A percentile compares a stretch with the other conserved stretches of the same genome.
Evolutionary conservation across 2,329 filamentous ascomycete genomes (phyloP).

Genomic region (Seiridium unicorne): DNA sequence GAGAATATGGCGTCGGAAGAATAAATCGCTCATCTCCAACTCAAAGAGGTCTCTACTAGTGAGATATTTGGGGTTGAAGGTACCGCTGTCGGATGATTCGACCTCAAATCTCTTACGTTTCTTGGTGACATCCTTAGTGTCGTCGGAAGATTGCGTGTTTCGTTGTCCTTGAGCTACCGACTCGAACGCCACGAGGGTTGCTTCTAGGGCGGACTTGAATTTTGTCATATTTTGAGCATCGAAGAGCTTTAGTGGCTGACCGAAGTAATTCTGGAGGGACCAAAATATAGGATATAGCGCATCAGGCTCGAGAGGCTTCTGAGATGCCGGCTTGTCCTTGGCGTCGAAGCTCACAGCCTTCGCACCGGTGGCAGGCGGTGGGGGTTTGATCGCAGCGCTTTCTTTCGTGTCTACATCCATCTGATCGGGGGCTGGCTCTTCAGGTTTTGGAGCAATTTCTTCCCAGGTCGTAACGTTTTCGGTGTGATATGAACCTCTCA

Average conservation of each 20-base stretch:
- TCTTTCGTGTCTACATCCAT: constrained; percentile 65
- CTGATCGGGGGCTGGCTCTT: constrained; percentile 38
- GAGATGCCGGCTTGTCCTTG: constrained; percentile 35
- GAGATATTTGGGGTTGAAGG: constrained; percentile 96
- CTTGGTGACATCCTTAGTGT: constrained; percentile 56
- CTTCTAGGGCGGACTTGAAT: constrained; percentile 76
- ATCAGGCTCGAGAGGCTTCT: constrained; percentile 63
- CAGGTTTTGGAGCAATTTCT: constrained; percentile 40
- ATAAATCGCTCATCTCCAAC: constrained; percentile 92
- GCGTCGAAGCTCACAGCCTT: constrained; percentile 45
- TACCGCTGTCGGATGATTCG: constrained; percentile 62
- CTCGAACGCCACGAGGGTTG: constrained; percentile 57
- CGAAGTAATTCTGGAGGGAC: constrained; percentile 89
- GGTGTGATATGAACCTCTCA: constrained; percentile 91
- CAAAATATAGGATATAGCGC: constrained; percentile 89
- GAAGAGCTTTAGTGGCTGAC: constrained; percentile 83
- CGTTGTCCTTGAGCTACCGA: constrained; percentile 48
- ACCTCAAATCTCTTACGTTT: constrained; percentile 69
- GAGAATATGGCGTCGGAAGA: constrained; percentile 89
- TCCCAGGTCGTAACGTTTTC: constrained; percentile 92
- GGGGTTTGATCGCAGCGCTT: constrained; percentile 20
- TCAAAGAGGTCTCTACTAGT: constrained; percentile 97
- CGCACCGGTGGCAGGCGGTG: constrained; percentile 21
- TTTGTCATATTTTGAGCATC: constrained; percentile 68
- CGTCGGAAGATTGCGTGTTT: constrained; percentile 55